Base-by-base conservation (phyloP, 2,329 filamentous ascomycete genomes). In the Phaeophleospora eucalypticola region DNA sequence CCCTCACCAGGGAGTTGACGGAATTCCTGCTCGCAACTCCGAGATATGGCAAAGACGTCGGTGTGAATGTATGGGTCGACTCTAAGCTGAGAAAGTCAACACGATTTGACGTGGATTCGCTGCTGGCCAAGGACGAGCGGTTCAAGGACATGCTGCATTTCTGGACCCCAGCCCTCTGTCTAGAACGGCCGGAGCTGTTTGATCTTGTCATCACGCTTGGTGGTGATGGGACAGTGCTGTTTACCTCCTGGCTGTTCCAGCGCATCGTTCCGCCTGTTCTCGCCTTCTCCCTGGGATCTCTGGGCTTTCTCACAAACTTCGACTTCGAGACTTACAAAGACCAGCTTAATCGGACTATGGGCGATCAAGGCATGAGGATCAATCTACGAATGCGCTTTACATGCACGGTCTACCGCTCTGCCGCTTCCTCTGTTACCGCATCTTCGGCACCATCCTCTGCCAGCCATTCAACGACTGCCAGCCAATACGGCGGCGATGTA, bases 361-460 rank as follows among this genome's bases (percentile, higher is more conserved):
- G 89, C 51, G 88, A 94, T 47, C 82, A 86, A 1, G 93, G 93
- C 46, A 97, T 98, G 91, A 86, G 91, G 44, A 91, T 97, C 51
- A 97, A 95, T 64, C 76, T 98, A 58, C 89, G 93, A 57, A 98
- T 98, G 93, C 87, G 93, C 52, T 98, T 98, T 68, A 98, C 93
- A 14, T 97, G 91, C 72, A 97, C 93, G 0, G 90, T 98, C 7
- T 96, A 91, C 73, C 86, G 91, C 36, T 81, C 79, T 21, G 68
- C 71, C 3, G 66, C 56, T 14, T 58, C 57, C 12, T 64, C 66
- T 41, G 60, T 65, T 33, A 38, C 50, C 15, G 32, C 51, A 14
- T 53, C 56, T 10, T 56, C 59, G 14, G 45, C 57, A 4, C 56
- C 62, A 36, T 58, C 59, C 1, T 57, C 56, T 16, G 53, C 63